Percentiles rank a stretch among this genome's conserved stretches.
phyloP scores from a whole-genome alignment of 257 asterid genomes.

The Solanum ahanhuiri region DNA sequence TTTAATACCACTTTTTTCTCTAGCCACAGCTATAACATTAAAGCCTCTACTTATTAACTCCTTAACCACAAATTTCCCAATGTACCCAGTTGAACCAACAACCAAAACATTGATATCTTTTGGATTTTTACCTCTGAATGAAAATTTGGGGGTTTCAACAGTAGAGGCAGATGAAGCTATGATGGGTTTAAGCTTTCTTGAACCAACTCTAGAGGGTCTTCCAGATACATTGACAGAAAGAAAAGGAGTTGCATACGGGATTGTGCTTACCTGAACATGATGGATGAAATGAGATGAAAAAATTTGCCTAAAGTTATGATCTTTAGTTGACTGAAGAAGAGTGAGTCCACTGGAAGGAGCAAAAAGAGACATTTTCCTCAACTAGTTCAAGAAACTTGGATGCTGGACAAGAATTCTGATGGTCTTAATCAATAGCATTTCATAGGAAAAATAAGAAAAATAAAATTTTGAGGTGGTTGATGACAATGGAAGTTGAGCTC shows the following conservation, averaged over 20 bases:
- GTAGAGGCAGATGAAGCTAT: constrained; percentile 23
- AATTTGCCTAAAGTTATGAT: constrained; percentile 12
- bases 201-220: constrained; percentile 10
- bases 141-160: constrained; percentile 28
- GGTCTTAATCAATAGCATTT: constrained; percentile 15
- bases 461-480: constrained; percentile 17
- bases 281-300: constrained; percentile 29
- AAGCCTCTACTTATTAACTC: constrained; percentile 76
- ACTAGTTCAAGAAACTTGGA: constrained; percentile 15
- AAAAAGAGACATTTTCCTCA: constrained; percentile 46
- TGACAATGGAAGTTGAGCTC: background rate
- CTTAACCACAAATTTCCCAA: constrained; percentile 76
- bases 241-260: constrained; percentile 22
- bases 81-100: constrained; percentile 91
- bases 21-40: constrained; percentile 74
- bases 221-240: constrained; percentile 23
- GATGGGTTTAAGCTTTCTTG: constrained; percentile 23
- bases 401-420: background rate
- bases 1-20: constrained; percentile 74
- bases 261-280: constrained; percentile 40
- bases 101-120: constrained; percentile 63
- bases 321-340: constrained; percentile 23
- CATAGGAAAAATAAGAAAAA: background rate
- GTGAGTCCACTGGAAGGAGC: constrained; percentile 37
- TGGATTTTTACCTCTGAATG: constrained; percentile 62